Conservation (phyloP, 2,329 filamentous ascomycete genomes). For the Huntiella moniliformis region DNA sequence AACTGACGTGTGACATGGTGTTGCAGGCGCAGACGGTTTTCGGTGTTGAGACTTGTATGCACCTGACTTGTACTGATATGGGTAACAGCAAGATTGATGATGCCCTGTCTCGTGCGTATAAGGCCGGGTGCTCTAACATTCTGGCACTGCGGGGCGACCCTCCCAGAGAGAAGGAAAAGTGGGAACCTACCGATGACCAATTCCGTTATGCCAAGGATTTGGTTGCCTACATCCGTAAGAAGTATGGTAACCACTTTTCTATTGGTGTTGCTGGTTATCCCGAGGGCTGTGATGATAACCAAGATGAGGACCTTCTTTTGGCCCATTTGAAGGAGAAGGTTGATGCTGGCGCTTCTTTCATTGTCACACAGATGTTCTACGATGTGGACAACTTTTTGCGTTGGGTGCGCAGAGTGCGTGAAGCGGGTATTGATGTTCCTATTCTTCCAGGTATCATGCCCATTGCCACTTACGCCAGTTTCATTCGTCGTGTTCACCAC, state of each 20-base stretch:
- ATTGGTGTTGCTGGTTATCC: conserved; percentile 96
- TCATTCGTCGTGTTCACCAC: conserved; percentile 76
- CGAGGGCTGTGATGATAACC: conserved; percentile 86
- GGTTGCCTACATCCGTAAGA: conserved; percentile 61
- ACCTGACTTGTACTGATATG: conserved; percentile 97
- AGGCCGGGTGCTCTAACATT: conserved; percentile 93
- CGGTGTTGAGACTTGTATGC: conserved; percentile 96
- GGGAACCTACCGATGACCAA: conserved; percentile 69
- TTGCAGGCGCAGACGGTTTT: conserved; percentile 87
- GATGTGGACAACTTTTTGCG: conserved; percentile 86
- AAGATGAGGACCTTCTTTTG: conserved; percentile 66
- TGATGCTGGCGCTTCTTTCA: conserved; percentile 79
- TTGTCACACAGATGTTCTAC: conserved; percentile 99
- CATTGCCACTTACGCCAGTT: conserved; percentile 88
- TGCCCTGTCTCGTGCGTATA: conserved; percentile 74
- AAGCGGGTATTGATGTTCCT: conserved; percentile 62
- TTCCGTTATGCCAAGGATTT: conserved; percentile 89
- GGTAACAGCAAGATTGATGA: conserved; percentile 77
- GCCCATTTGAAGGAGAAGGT: conserved; percentile 95
- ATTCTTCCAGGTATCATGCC: conserved; percentile 75
- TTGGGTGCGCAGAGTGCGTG: conserved; percentile 76
- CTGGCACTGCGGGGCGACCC: conserved; percentile 84
- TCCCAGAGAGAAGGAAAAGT: conserved; percentile 81
- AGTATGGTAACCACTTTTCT: conserved; percentile 62
- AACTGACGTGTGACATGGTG: conserved; percentile 95